phyloP scores from a whole-genome alignment of 805 yeast species.

The Metschnikowia anglica region DNA sequence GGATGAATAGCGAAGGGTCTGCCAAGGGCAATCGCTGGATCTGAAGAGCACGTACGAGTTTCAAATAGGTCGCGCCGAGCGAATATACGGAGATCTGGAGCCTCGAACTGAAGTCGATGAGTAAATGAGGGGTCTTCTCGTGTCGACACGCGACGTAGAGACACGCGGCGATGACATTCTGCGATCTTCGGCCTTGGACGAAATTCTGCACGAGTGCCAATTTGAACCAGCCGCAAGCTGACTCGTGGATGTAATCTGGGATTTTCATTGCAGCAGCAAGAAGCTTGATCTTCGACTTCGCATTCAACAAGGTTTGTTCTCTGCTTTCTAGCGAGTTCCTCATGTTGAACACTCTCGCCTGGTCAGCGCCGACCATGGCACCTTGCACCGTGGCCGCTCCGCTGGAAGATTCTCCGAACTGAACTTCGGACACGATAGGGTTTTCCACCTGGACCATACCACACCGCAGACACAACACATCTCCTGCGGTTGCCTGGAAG shows the following conservation, averaged over 20 bases:
- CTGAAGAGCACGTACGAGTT: constrained; percentile 83
- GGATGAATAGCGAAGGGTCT: constrained; percentile 91
- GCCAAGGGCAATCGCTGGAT: constrained; percentile 79
- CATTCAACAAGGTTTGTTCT: constrained; percentile 85
- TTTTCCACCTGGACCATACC: constrained; percentile 89
- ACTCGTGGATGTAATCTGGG: constrained; percentile 80
- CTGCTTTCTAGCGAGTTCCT: constrained; percentile 78
- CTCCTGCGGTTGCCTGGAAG: constrained; percentile 47
- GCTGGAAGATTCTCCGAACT: constrained; percentile 84
- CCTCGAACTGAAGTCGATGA: constrained; percentile 89
- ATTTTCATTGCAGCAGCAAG: constrained; percentile 78
- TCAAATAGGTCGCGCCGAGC: constrained; percentile 92
- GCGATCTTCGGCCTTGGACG: constrained; percentile 96
- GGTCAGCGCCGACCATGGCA: constrained; percentile 86
- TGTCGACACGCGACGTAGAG: constrained; percentile 91
- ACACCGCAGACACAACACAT: constrained; percentile 76
- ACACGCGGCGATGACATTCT: constrained; percentile 93
- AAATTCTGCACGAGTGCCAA: constrained; percentile 84
- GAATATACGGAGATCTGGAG: constrained; percentile 90
- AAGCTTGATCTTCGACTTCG: constrained; percentile 71
- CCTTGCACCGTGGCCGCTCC: constrained; percentile 98
- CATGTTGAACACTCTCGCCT: constrained; percentile 68
- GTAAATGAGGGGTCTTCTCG: constrained; percentile 89
- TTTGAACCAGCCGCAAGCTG: constrained; percentile 87
- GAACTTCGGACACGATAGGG: constrained; percentile 93